Percentiles rank a stretch among this genome's conserved stretches.
Evolutionary conservation across 257 asterid genomes (phyloP).

Genomic region (Solanum gandarillasii): DNA sequence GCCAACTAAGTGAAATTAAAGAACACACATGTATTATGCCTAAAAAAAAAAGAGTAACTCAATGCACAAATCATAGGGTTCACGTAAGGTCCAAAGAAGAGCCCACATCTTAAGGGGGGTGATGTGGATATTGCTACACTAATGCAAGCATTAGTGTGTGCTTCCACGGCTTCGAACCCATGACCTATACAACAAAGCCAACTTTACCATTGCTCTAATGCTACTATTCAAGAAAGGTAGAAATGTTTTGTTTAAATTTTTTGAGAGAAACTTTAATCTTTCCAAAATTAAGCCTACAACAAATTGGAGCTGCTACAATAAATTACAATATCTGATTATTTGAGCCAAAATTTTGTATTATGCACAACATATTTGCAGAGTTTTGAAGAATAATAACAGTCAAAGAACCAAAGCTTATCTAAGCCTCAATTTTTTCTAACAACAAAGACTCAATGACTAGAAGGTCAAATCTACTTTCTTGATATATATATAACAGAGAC

Average conservation of each 20-base stretch:
- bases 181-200: neutral
- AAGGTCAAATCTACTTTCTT: neutral
- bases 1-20: neutral
- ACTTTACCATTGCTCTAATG: neutral
- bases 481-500: neutral
- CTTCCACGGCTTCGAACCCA: neutral
- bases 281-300: neutral
- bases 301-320: neutral
- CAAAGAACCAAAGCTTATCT: slow-evolving; percentile 4
- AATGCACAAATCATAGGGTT: neutral
- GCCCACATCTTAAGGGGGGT: neutral
- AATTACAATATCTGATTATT: neutral
- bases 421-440: slow-evolving; percentile 16
- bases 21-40: neutral
- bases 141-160: neutral
- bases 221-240: neutral
- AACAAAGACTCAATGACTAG: slow-evolving; percentile 17
- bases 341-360: slow-evolving; percentile 1
- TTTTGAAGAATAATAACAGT: neutral
- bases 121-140: neutral
- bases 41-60: neutral
- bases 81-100: neutral
- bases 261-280: neutral
- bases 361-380: slow-evolving; percentile 6
- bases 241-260: neutral